A percentile compares a stretch with the other conserved stretches of the same genome.
phyloP scores from a whole-genome alignment of 1,284 basidiomycete genomes.

The Cutaneotrichosporon cutaneum region DNA sequence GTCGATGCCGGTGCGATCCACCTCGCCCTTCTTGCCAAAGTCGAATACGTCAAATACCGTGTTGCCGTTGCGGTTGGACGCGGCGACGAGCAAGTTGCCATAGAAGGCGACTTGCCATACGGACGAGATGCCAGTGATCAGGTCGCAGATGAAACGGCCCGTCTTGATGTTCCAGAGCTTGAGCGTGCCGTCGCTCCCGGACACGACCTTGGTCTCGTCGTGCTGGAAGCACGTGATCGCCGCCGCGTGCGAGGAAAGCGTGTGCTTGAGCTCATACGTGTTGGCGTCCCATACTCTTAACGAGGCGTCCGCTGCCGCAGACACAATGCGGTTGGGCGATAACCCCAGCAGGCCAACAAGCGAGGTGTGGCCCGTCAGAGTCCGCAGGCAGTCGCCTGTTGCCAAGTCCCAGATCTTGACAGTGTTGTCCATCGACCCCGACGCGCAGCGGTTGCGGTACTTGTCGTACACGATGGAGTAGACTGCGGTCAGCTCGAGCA shows the following conservation, averaged over 20 bases:
- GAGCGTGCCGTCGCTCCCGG: constrained; percentile 88
- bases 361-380: constrained; percentile 80
- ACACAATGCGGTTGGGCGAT: constrained; percentile 84
- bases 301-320: constrained; percentile 89
- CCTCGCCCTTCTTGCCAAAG: constrained; percentile 33
- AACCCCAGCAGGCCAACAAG: constrained; percentile 81
- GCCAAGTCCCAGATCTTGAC: constrained; percentile 87
- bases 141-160: constrained; percentile 76
- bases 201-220: constrained; percentile 91
- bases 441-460: constrained; percentile 79
- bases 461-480: constrained; percentile 87
- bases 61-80: constrained; percentile 73
- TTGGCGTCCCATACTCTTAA: constrained; percentile 88
- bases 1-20: constrained; percentile 36
- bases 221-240: constrained; percentile 98
- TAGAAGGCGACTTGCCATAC: constrained; percentile 97
- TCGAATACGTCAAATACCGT: constrained; percentile 58
- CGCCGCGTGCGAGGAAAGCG: constrained; percentile 81
- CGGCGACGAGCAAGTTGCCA: constrained; percentile 86
- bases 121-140: constrained; percentile 81
- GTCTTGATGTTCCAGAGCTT: constrained; percentile 94
- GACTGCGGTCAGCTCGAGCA: constrained; percentile 57
- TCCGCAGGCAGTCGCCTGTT: constrained; percentile 74
- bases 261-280: constrained; percentile 71
- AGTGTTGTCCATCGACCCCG: constrained; percentile 94